Evolutionary conservation across 352 stramenopile genomes (phyloP), one percentile per base, ranked within the genome.

Genomic region (Phytophthora crassamura): DNA sequence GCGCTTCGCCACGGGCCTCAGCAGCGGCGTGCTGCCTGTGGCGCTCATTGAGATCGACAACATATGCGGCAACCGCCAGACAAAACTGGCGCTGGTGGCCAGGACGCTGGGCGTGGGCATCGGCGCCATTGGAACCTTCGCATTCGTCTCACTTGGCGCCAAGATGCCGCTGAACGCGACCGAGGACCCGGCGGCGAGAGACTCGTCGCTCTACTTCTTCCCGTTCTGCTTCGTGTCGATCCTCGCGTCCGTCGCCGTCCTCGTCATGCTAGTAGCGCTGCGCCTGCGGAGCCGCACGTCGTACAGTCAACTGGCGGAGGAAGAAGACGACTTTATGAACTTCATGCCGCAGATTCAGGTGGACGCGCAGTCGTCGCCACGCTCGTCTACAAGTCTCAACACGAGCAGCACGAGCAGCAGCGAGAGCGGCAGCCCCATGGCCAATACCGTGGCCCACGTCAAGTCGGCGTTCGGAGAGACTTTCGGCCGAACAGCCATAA

Each of bases 1-100:
- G 62, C 85, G 85, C 45, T 92, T 94, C 41, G 77, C 82, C 7
- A 94, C 81, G 4, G 86, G 86, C 1, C 67, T 94, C 5, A 89
- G 89, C 48, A 94, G 83, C 39, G 86, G 86, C 20, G 86, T 92
- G 15, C 61, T 88, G 14, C 84, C 86, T 4, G 82, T 92, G 36
- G 83, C 86, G 32, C 68, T 90, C 15, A 91, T 92, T 41, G 83
- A 94, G 60, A 91, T 92, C 20, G 86, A 94, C 64, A 90, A 89
- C 33, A 92, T 94, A 39, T 94, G 86, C 60, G 85, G 84, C 30
- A 89, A 91, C 35, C 77, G 85, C 10, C 85, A 94, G 54, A 88
- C 85, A 9, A 80, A 77, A 7, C 33, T 94, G 32, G 83, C 83
- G 7, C 62, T 79, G 11, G 72, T 86, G 5, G 82, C 78, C 65